Evolutionary conservation across 179 eudicot species (phyloP), one percentile per base, ranked within the genome.

Genomic region (Heliamphora pulchella): DNA sequence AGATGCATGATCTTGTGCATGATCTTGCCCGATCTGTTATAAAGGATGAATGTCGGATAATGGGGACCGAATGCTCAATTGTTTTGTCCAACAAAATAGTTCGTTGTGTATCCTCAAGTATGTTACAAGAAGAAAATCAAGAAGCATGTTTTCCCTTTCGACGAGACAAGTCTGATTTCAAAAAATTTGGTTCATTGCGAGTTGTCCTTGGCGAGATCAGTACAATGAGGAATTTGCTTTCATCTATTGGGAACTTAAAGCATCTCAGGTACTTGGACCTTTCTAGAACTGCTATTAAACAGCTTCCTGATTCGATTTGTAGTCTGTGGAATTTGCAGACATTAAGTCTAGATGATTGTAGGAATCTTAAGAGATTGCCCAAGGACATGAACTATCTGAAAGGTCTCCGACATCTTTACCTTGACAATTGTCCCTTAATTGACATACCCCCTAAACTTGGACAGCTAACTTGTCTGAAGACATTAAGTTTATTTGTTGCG

Each of bases 191-290:
- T 53, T 74, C n/a, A 3, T 18, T 54, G 0, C n/a, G 68, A 43
- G 79, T 8, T 4, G 17, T 46, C 17, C 54, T 43, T 6, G 79
- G 14, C 4, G 2, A 46, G 4, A 0, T 0, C 1, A 17, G 2
- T 4, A 0, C 1, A 47, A 20, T 66, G 48, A 11, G 0, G 5
- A 43, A 44, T 18, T 3, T 78, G 22, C 4, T 22, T 31, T 31
- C 65, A 22, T 48, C 1, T 9, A 77, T 47, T 17, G 79, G 71
- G 43, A 18, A 18, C 2, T 1, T 77, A 0, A 77, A 77, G 46
- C 79, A 63, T 77, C 43, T 77, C 22, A 61, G 71, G 79, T 77
- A 62, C 13, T 48, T 77, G 8, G 41, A 47, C 41, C 57, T 77
- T 43, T 47, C 44, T 0, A 0, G 2, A 11, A 18, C 65, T 62